A percentile compares a stretch with the other conserved stretches of the same genome.
Evolutionary conservation across 2,329 filamentous ascomycete species (phyloP).

Genomic region (Fusarium chaquense): DNA sequence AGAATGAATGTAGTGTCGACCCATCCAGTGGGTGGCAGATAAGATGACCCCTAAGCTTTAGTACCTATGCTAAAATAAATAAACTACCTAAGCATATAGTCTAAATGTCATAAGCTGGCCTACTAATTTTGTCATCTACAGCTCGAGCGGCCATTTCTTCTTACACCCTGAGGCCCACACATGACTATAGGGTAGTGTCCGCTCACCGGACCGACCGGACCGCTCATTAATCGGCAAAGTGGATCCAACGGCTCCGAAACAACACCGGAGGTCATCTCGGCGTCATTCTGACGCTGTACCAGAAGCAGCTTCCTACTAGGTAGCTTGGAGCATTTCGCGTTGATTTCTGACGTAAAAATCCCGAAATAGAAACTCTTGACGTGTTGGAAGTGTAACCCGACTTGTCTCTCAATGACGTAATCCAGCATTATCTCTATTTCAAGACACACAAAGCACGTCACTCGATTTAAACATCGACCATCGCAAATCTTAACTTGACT

Average conservation of each 20-base stretch:
- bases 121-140: too few relatives aligned
- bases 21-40: too few relatives aligned
- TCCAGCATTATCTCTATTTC: background rate
- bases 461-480: background rate
- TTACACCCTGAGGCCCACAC: too few relatives aligned
- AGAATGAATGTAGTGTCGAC: too few relatives aligned
- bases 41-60: too few relatives aligned
- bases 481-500: constrained; percentile 25
- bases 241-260: constrained; percentile 21
- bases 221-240: constrained; percentile 12
- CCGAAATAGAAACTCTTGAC: background rate
- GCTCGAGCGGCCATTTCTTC: too few relatives aligned
- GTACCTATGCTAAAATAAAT: too few relatives aligned
- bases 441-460: background rate
- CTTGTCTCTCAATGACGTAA: constrained; percentile 35
- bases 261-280: constrained; percentile 15
- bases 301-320: background rate
- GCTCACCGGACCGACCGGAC: background rate
- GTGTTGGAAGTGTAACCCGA: too few relatives aligned
- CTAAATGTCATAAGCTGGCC: too few relatives aligned
- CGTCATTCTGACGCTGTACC: constrained; percentile 39
- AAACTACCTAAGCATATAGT: too few relatives aligned
- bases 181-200: constrained; percentile 12
- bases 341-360: fast-evolving
- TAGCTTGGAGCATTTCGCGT: background rate